phyloP scores from a whole-genome alignment of 257 asterid genomes.

The Scutellaria baicalensis region DNA sequence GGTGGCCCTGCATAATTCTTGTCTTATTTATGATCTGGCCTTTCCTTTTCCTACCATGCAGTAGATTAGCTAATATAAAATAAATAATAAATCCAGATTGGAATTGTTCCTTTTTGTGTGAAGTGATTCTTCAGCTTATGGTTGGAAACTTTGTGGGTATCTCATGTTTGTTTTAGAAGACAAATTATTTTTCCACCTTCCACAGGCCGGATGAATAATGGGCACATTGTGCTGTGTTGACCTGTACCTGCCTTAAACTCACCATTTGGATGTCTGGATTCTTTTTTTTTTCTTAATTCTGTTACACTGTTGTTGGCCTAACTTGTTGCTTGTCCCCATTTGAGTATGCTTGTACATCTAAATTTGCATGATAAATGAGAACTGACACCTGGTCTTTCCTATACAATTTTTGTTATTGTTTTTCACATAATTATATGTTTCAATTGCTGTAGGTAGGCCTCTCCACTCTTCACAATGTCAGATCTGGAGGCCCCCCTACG shows the following conservation, averaged over 20 bases:
- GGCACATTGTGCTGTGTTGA: background rate
- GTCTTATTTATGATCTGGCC: background rate
- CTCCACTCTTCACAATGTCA: conserved; percentile 41
- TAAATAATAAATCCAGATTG: background rate
- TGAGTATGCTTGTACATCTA: background rate
- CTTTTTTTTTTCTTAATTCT: too few relatives aligned
- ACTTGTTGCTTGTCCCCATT: background rate
- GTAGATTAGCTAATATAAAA: background rate
- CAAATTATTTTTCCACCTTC: background rate
- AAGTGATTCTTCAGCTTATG: background rate
- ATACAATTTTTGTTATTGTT: background rate
- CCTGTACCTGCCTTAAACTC: background rate
- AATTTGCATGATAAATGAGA: background rate
- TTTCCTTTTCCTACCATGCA: background rate
- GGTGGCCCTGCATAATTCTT: background rate
- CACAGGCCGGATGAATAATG: background rate
- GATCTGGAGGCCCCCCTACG: conserved; percentile 90
- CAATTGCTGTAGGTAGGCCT: conserved; percentile 28
- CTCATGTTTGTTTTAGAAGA: background rate
- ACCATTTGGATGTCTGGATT: too few relatives aligned
- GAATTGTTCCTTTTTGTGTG: background rate
- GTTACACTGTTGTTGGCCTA: background rate
- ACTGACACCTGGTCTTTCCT: background rate
- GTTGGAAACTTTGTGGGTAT: background rate
- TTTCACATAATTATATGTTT: background rate